Base-by-base conservation (phyloP, 179 eudicot genomes). In the Pouteria campechiana region DNA sequence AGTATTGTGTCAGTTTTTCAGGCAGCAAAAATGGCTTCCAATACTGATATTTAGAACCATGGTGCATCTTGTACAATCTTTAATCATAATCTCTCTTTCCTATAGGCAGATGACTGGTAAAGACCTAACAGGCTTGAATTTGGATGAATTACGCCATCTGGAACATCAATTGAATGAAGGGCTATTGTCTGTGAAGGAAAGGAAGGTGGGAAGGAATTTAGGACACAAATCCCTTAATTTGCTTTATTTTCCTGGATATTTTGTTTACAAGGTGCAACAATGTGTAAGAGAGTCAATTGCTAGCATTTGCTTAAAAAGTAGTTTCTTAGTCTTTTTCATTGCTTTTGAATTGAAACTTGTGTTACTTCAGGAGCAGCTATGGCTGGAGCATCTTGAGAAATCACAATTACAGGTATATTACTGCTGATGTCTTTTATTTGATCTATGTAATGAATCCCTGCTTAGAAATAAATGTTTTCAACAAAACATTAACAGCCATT, bases 81-180 rank as follows among this genome's bases (percentile, higher is more conserved):
- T 1, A 4, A 18, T 13, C 11, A 31, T 18, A 2, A 29, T 36
- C 33, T 42, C 16, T 15, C 25, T 8, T 7, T 37, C 50, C 30
- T 37, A 17, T 34, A 72, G 74, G 29, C 50, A 40, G n/a, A 32
- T 57, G 60, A 49, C 50, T 55, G 76, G 76, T 2, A 61, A 58
- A 27, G 75, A 67, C 11, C 41, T 72, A 7, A 73, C 58, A n/a
- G 67, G 64, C 1, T 35, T 72, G 36, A 55, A 30, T 20, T 67
- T 58, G 24, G 55, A 50, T 37, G 73, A 72, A 11, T 42, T 72
- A 41, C 73, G 67, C 21, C 36, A 51, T 6, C 55, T 72, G 19
- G 78, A 72, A 43, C 60, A 60, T 35, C 70, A 72, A 37, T 50
- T 72, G 1, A 37, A 46, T 37, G 67, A 67, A 25, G 73, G 70